Evolutionary conservation across 169 alveolate species (phyloP).

Genomic region (Haemoproteus tartakovskyi): DNA sequence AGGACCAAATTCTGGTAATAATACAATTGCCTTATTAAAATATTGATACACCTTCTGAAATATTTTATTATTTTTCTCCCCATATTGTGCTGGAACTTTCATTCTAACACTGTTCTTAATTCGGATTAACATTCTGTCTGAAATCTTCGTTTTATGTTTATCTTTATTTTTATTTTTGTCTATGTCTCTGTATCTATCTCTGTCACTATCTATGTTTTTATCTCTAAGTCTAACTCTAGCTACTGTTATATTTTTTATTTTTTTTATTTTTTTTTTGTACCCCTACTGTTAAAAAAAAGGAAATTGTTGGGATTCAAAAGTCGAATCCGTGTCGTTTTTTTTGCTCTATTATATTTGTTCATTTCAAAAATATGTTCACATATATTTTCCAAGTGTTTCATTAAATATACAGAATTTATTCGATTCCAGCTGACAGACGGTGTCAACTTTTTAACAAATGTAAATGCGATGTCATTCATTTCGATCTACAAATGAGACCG

Average conservation of each 20-base stretch:
- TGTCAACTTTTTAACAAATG: slow-evolving; percentile 3
- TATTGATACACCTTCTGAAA: slow-evolving; percentile 25
- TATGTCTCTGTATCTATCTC: not conserved
- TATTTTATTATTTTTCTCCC: not conserved
- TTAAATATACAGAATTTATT: slow-evolving; percentile 35
- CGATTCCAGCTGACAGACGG: slow-evolving; percentile 42
- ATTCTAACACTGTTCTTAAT: too few species aligned
- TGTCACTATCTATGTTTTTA: not conserved
- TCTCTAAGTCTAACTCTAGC: not conserved
- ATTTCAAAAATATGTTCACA: slow-evolving; percentile 50
- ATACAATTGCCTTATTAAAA: slow-evolving; percentile 26
- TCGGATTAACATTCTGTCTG: too few species aligned
- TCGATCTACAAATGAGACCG: not conserved
- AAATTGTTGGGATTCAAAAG: too few species aligned
- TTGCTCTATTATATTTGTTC: not conserved
- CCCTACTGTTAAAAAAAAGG: too few species aligned
- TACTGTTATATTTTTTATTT: not conserved
- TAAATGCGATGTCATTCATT: slow-evolving; percentile 4
- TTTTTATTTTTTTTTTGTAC: not conserved
- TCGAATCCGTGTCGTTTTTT: not conserved
- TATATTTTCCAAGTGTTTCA: slow-evolving; percentile 60
- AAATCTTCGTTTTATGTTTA: too few species aligned
- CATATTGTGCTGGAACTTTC: too few species aligned
- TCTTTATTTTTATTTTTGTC: too few species aligned
- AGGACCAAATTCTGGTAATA: slow-evolving; percentile 47